Conservation (phyloP, 192 early-diverging fungal species). For the Spizellomyces punctatus region DNA sequence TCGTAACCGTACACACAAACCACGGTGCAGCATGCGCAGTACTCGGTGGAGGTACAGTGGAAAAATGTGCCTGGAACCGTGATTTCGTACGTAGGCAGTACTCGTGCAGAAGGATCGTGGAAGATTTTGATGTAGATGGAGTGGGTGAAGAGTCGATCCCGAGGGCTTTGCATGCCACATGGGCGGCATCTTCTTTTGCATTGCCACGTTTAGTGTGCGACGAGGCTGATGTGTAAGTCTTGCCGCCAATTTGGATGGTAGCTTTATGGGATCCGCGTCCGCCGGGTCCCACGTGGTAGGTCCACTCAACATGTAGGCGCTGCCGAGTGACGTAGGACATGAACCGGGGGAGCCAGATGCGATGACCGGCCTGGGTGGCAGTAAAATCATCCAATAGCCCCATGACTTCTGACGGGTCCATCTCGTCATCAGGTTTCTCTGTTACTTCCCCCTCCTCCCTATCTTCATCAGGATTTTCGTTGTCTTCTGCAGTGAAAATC, state of each 20-base stretch:
- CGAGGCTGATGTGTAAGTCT: slow-evolving; percentile 1
- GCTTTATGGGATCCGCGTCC: slow-evolving; percentile 5
- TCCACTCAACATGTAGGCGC: not conserved
- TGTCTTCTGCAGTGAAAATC: slow-evolving; percentile 2
- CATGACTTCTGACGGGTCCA: not conserved
- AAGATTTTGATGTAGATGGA: not conserved
- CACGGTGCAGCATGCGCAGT: not conserved
- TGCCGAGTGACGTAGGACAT: not conserved
- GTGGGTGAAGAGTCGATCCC: not conserved
- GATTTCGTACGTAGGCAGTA: slow-evolving; percentile 9
- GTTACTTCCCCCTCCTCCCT: slow-evolving; percentile 14
- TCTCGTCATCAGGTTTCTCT: not conserved
- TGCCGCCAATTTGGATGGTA: not conserved
- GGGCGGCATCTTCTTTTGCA: slow-evolving; percentile 26
- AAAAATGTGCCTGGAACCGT: not conserved
- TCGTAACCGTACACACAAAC: not conserved
- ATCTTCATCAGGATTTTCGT: not conserved
- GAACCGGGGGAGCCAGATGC: not conserved
- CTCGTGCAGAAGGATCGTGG: slow-evolving; percentile 9
- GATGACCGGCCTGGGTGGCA: not conserved
- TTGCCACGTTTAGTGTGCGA: slow-evolving; percentile 13
- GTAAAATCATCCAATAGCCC: not conserved
- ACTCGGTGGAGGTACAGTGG: slow-evolving; percentile 1
- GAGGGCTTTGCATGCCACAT: slow-evolving; percentile 1
- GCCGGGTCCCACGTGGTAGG: not conserved